Conservation (phyloP, 495 filamentous ascomycete species). For the Chaetomium fimeti region DNA sequence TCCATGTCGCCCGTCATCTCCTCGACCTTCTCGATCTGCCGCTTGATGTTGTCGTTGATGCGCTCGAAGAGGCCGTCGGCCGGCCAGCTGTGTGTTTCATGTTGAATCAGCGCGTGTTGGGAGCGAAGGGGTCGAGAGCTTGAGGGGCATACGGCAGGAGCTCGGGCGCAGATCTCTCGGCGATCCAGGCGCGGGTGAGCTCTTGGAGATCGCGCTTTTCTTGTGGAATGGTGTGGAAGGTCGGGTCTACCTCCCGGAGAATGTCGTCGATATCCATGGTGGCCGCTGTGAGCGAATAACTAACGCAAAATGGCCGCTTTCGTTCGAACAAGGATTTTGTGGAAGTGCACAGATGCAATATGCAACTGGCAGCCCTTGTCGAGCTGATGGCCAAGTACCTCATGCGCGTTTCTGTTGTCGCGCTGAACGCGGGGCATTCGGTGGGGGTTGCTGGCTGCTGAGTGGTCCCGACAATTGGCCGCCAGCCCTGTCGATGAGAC, state of each 20-base stretch:
- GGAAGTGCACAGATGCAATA: background rate
- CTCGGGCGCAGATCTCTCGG: slow-evolving; percentile 85
- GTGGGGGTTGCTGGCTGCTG: background rate
- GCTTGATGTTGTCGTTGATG: slow-evolving; percentile 68
- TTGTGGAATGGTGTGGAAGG: slow-evolving; percentile 51
- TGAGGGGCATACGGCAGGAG: slow-evolving; percentile 52
- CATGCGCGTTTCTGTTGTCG: slow-evolving; percentile 2
- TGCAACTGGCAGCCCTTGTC: background rate
- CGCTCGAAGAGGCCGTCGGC: slow-evolving; percentile 60
- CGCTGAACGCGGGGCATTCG: slow-evolving; percentile 8
- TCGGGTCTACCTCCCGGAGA: slow-evolving; percentile 72
- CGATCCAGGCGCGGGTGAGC: slow-evolving; percentile 87
- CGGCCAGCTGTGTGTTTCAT: slow-evolving; percentile 47
- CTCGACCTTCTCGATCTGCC: slow-evolving; percentile 69
- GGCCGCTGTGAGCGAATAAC: background rate
- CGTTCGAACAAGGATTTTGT: background rate
- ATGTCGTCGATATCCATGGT: slow-evolving; percentile 89
- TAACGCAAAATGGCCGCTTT: background rate
- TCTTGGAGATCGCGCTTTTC: slow-evolving; percentile 80
- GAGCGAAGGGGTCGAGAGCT: background rate
- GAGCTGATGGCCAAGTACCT: background rate
- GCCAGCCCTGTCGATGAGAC: background rate
- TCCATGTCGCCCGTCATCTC: slow-evolving; percentile 76
- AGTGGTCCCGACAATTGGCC: background rate
- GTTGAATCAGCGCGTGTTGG: slow-evolving; percentile 19